Evolutionary conservation across 148 eudicot genomes (phyloP), one percentile per base, ranked within the genome.

Genomic region (Linanthus parryae): DNA sequence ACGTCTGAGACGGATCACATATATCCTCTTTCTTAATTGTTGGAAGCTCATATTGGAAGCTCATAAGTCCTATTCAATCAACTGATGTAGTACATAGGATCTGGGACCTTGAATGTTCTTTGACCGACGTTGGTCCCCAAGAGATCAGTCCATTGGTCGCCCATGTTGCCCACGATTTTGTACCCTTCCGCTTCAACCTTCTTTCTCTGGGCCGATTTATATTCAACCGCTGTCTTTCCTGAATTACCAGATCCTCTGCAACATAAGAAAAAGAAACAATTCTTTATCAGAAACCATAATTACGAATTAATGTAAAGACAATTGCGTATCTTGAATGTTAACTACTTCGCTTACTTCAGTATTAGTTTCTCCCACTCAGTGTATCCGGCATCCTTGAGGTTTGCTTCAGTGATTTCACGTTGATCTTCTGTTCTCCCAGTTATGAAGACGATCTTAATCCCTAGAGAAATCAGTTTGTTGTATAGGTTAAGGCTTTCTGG

Each of bases 301-400:
- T 30, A 8, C 12, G 9, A 15, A 14, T 29, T 15, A 9, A 7
- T 49, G 16, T 49, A 1, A 49, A 30, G 1, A 29, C 29, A 2
- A 24, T 13, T 0, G 2, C 15, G 4, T 17, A 17, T 12, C 0
- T 19, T 16, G 10, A 18, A 7, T 1, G 22, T 34, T 12, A 29
- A 20, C 19, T 5, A 29, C 3, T 16, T 11, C 9, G 46, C 71
- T 58, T 70, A 80, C 86, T 63, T 76, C 15, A 76, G 41, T 6
- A 80, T 76, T 40, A 80, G 61, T 41, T 27, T 51, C 26, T 66
- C 69, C 81, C 85, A 75, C 0, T 52, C 53, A 15, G 24, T 22
- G 36, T 75, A 76, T 18, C 85, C 82, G 23, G 52, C 66, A 3
- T 38, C 52, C 36, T 44, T 66, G 44, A 80, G 61, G 63, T 80